phyloP scores from a whole-genome alignment of 140 eudicot genomes.

The Anethum foeniculum region DNA sequence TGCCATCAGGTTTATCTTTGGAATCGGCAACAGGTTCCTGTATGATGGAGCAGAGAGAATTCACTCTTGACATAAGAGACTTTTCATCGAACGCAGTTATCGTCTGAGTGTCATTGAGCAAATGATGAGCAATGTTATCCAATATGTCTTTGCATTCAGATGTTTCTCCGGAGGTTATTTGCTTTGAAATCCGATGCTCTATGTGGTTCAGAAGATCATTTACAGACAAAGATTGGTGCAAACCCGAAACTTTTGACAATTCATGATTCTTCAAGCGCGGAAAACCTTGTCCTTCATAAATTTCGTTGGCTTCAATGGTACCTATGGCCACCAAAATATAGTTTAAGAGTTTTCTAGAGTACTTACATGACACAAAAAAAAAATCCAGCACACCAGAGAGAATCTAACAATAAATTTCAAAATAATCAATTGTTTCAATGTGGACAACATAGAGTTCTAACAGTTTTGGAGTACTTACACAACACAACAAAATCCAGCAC shows the following conservation, averaged over 20 bases:
- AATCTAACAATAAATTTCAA: not conserved
- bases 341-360: not conserved
- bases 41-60: conserved; percentile 63
- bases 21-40: conserved; percentile 36
- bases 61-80: conserved; percentile 62
- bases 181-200: conserved; percentile 35
- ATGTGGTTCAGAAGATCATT: conserved; percentile 47
- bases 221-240: conserved; percentile 45
- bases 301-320: conserved; percentile 25
- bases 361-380: no score
- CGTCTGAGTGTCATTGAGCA: conserved; percentile 45
- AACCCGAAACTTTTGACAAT: conserved; percentile 24
- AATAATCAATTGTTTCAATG: not conserved
- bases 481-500: no score
- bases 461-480: not conserved
- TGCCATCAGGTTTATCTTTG: conserved; percentile 12
- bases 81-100: conserved; percentile 35
- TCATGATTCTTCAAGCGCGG: conserved; percentile 24
- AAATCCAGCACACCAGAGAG: no score
- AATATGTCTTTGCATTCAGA: conserved; percentile 33
- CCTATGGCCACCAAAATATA: conserved; percentile 24
- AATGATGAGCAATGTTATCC: conserved; percentile 47
- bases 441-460: not conserved
- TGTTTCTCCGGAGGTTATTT: conserved; percentile 22
- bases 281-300: conserved; percentile 13